phyloP scores from a whole-genome alignment of 2,329 filamentous ascomycete genomes.

The Triangularia verruculosa region DNA sequence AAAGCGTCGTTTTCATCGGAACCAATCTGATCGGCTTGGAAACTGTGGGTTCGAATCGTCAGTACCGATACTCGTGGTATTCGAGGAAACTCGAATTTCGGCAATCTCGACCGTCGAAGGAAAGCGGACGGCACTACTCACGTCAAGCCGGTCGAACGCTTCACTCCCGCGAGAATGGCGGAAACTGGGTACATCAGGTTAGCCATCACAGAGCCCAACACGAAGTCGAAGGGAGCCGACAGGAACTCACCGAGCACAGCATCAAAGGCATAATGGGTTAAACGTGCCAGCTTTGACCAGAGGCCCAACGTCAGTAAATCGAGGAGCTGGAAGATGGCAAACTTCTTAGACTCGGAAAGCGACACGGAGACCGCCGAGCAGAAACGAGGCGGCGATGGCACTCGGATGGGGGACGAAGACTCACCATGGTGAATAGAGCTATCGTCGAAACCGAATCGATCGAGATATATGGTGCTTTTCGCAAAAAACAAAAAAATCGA shows the following conservation, averaged over 20 bases:
- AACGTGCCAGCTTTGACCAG: constrained; percentile 79
- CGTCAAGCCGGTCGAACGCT: constrained; percentile 96
- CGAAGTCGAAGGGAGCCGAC: not conserved
- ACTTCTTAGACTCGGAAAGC: constrained; percentile 39
- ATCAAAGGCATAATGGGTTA: constrained; percentile 95
- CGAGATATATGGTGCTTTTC: not conserved
- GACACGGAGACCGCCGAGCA: constrained; percentile 16
- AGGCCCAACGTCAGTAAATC: constrained; percentile 67
- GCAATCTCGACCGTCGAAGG: not conserved
- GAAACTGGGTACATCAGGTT: constrained; percentile 61
- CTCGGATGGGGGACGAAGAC: constrained; percentile 20
- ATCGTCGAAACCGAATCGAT: constrained; percentile 5
- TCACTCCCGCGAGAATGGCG: constrained; percentile 93
- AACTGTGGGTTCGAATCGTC: constrained; percentile 58
- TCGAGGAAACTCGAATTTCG: not conserved
- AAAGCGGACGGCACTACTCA: constrained; percentile 55
- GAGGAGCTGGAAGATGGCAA: constrained; percentile 51
- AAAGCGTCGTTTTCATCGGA: constrained; percentile 77
- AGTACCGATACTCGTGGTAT: constrained; percentile 41
- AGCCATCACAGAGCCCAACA: not conserved
- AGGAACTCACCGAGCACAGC: constrained; percentile 75
- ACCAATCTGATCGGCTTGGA: constrained; percentile 80
- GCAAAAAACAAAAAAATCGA: no score
- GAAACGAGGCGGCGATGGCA: not conserved
- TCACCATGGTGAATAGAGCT: constrained; percentile 30